A percentile compares a stretch with the other conserved stretches of the same genome.
Evolutionary conservation across 2,329 filamentous ascomycete species (phyloP).

Genomic region (Aspergillus nomiae): DNA sequence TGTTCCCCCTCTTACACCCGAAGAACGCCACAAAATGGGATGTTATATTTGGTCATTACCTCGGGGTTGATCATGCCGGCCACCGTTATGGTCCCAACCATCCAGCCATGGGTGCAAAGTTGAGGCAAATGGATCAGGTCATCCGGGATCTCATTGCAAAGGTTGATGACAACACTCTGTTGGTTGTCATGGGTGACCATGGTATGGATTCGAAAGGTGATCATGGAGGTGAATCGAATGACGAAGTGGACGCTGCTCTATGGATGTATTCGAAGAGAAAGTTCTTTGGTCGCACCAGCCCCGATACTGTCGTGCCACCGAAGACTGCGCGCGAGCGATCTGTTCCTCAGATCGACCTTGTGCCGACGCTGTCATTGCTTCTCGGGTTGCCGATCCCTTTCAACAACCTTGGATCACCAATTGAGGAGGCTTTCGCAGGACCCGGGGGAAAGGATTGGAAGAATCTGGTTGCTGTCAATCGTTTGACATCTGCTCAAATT

Average conservation of each 20-base stretch:
- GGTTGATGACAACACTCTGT: slow-evolving; percentile 81
- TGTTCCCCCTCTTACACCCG: slow-evolving; percentile 71
- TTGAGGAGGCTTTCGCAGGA: slow-evolving; percentile 89
- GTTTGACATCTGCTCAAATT: slow-evolving; percentile 80
- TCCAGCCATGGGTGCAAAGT: slow-evolving; percentile 84
- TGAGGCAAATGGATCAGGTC: slow-evolving; percentile 86
- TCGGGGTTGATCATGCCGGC: slow-evolving; percentile 95
- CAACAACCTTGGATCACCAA: slow-evolving; percentile 90
- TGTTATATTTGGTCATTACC: slow-evolving; percentile 88
- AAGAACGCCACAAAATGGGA: slow-evolving; percentile 77
- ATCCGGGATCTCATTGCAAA: slow-evolving; percentile 69
- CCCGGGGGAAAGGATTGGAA: slow-evolving; percentile 68
- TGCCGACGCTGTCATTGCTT: slow-evolving; percentile 85
- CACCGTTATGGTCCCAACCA: slow-evolving; percentile 95
- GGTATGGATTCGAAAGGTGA: slow-evolving; percentile 98
- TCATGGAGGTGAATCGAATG: slow-evolving; percentile 96
- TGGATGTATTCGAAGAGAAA: slow-evolving; percentile 98
- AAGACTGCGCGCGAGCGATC: slow-evolving; percentile 71
- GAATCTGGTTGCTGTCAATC: slow-evolving; percentile 75
- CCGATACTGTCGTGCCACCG: slow-evolving; percentile 60
- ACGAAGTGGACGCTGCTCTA: slow-evolving; percentile 89
- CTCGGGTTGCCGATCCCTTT: slow-evolving; percentile 92
- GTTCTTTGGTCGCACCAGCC: slow-evolving; percentile 75
- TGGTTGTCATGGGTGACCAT: slow-evolving; percentile 98
- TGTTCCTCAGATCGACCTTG: slow-evolving; percentile 87